Conservation (phyloP, 1,284 basidiomycete genomes). For the Cystobasidium sp. region DNA sequence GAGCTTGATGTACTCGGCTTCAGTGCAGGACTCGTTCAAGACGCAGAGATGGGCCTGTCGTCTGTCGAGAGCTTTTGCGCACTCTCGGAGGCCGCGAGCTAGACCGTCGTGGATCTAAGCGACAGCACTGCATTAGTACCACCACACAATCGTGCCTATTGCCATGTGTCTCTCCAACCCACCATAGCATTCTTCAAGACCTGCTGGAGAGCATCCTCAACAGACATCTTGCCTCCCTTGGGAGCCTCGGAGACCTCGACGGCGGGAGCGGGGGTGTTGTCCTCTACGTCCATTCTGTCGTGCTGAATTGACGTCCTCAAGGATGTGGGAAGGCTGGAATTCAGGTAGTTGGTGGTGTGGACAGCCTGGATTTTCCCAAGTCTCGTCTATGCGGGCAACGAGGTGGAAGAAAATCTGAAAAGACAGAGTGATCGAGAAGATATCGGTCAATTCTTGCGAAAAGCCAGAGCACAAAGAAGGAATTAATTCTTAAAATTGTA, state of each 20-base stretch:
- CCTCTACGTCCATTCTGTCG: constrained; percentile 42
- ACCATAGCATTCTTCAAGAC: constrained; percentile 57
- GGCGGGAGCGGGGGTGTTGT: constrained; percentile 41
- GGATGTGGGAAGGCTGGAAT: not conserved
- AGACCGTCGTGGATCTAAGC: constrained; percentile 94
- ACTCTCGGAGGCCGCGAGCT: constrained; percentile 95
- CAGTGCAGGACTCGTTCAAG: constrained; percentile 97
- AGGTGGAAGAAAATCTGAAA: too few relatives aligned
- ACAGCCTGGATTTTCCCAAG: not conserved
- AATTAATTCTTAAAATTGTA: too few relatives aligned
- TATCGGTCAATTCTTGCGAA: too few relatives aligned
- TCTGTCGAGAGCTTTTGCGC: constrained; percentile 97
- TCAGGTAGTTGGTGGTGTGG: not conserved
- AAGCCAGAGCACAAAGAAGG: too few relatives aligned
- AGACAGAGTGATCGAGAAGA: too few relatives aligned
- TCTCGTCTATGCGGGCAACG: too few relatives aligned
- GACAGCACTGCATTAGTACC: constrained; percentile 61
- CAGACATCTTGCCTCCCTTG: constrained; percentile 86
- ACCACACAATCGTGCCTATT: not conserved
- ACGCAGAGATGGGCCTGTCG: constrained; percentile 98
- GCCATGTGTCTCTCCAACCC: constrained; percentile 9
- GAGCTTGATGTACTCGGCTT: constrained; percentile 99
- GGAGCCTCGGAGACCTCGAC: constrained; percentile 80
- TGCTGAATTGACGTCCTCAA: constrained; percentile 27
- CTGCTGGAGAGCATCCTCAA: constrained; percentile 97